phyloP scores from a whole-genome alignment of 2,329 filamentous ascomycete species.

The Diplodia seriata region DNA sequence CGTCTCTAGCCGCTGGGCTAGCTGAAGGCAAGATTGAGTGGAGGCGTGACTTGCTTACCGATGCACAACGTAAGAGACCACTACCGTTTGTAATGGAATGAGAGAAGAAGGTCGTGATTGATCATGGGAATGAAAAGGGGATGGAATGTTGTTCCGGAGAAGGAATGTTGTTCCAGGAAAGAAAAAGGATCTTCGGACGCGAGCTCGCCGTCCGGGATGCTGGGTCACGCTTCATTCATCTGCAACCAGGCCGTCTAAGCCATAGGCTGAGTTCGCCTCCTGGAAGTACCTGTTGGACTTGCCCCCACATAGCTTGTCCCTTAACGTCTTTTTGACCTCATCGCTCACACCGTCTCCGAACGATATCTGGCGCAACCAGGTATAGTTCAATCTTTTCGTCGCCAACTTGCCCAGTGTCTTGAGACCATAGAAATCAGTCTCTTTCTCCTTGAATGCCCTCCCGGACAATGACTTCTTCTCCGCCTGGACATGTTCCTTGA shows the following conservation, averaged over 20 bases:
- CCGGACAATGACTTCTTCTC: background rate
- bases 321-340: conserved; percentile 2
- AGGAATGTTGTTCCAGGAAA: background rate
- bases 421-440: conserved; percentile 19
- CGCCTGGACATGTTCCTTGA: background rate
- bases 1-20: background rate
- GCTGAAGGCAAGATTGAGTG: background rate
- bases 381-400: background rate
- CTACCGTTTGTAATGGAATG: background rate
- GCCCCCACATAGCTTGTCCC: background rate
- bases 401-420: conserved; percentile 14
- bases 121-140: too few species aligned
- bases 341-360: conserved; percentile 17
- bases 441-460: background rate
- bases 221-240: background rate
- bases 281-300: background rate
- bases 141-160: background rate
- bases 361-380: background rate
- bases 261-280: background rate
- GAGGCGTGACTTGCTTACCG: background rate
- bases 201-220: background rate
- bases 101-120: background rate
- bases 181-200: background rate
- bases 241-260: conserved; percentile 1
- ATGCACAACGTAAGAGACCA: background rate